phyloP scores from a whole-genome alignment of 345 rosid species.

The Psidium friedrichsthalianum region DNA sequence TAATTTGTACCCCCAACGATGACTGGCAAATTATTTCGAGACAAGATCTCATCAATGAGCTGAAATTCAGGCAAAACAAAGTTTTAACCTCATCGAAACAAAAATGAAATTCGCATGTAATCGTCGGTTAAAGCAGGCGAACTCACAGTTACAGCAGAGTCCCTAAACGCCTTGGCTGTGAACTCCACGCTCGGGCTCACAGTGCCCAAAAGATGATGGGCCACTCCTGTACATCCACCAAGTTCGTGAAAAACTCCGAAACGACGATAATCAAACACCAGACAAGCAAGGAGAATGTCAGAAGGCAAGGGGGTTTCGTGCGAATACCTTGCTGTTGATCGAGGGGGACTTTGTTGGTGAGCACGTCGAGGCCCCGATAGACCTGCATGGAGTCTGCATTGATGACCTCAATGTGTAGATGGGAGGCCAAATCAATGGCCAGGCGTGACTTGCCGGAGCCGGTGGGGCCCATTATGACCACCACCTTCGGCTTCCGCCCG shows the following conservation, averaged over 20 bases:
- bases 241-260: neutral
- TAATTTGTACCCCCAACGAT: conserved; percentile 93
- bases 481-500: conserved; percentile 30
- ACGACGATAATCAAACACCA: neutral
- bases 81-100: neutral
- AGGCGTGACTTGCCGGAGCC: conserved; percentile 87
- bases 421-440: conserved; percentile 71
- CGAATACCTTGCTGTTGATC: conserved; percentile 52
- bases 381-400: conserved; percentile 99
- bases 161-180: conserved; percentile 71
- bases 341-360: conserved; percentile 72
- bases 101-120: neutral
- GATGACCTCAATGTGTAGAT: conserved; percentile 67
- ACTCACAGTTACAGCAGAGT: conserved; percentile 66
- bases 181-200: conserved; percentile 52
- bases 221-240: conserved; percentile 40
- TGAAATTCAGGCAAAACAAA: conserved; percentile 14
- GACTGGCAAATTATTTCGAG: conserved; percentile 66
- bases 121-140: neutral
- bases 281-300: neutral
- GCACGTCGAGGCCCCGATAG: conserved; percentile 71
- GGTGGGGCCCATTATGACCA: conserved; percentile 87
- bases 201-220: conserved; percentile 80
- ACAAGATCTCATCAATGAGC: conserved; percentile 59
- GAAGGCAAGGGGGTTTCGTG: neutral